phyloP scores from a whole-genome alignment of 225 moss, liverwort and hornwort species.

The Bryoerythrophyllum caledonicum region DNA sequence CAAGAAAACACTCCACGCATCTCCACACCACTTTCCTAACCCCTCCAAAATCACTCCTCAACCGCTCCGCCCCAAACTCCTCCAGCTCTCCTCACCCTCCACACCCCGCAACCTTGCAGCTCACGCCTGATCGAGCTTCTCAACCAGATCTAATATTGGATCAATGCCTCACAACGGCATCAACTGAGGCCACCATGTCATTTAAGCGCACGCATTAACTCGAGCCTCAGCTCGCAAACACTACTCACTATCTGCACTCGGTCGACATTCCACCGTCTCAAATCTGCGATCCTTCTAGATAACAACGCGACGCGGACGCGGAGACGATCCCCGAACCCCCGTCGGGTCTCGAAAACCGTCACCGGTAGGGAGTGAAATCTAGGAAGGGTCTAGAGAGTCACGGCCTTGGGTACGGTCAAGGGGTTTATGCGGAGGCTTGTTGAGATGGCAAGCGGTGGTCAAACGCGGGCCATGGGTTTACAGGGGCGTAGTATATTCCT shows the following conservation, averaged over 20 bases:
- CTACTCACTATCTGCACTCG: too few species aligned
- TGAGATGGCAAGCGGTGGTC: background rate
- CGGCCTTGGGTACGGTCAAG: background rate
- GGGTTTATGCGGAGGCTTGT: too few species aligned
- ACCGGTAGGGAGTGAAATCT: background rate
- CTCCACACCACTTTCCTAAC: constrained; percentile 9
- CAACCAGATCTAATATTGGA: constrained; percentile 5
- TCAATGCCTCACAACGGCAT: background rate
- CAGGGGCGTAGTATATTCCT: background rate
- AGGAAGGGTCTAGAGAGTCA: background rate
- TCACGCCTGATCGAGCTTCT: background rate
- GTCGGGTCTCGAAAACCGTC: background rate
- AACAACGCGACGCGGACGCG: background rate
- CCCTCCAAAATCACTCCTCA: background rate
- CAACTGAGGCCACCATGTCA: constrained; percentile 19
- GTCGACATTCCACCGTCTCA: too few species aligned
- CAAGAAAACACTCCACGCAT: constrained; percentile 38
- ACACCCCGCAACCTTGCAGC: background rate
- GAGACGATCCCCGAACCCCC: background rate
- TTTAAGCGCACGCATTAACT: background rate
- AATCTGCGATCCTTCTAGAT: background rate
- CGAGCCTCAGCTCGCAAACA: background rate
- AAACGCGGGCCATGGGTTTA: background rate
- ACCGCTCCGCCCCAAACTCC: background rate
- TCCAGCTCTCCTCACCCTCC: background rate